Evolutionary conservation across 176 grass and related monocot genomes (phyloP).

Genomic region (Paspalum vaginatum): DNA sequence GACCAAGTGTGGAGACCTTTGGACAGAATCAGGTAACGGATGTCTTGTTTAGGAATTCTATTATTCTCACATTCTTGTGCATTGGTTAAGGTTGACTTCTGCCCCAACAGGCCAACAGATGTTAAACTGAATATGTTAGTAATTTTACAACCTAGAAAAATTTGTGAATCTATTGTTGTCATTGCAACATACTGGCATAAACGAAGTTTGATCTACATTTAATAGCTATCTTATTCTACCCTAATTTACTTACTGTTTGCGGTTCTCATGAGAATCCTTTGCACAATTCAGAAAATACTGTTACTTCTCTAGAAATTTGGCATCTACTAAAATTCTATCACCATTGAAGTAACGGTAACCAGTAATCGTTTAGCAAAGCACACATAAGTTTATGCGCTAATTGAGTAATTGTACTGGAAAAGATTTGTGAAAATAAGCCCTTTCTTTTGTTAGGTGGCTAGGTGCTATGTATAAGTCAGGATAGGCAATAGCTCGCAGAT

Average conservation of each 20-base stretch:
- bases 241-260: neutral
- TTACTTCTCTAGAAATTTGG: neutral
- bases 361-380: neutral
- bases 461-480: neutral
- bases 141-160: neutral
- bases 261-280: constrained; percentile 5
- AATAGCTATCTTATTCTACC: neutral
- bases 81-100: constrained; percentile 4
- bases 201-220: neutral
- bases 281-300: neutral
- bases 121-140: constrained; percentile 13
- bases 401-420: constrained; percentile 21
- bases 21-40: constrained; percentile 33
- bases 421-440: neutral
- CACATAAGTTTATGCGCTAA: constrained; percentile 13
- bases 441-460: neutral
- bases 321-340: constrained; percentile 1
- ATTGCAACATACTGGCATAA: neutral
- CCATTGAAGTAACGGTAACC: constrained; percentile 23
- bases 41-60: too few relatives aligned
- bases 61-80: too few relatives aligned
- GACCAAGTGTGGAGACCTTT: constrained; percentile 17
- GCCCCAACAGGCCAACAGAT: neutral
- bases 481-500: constrained; percentile 11
- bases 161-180: constrained; percentile 14